These are phyloP conservation scores for Pugionium dolabratum DNA, from an alignment of 345 rosid genomes.

Conservation along the genomic window DNA sequence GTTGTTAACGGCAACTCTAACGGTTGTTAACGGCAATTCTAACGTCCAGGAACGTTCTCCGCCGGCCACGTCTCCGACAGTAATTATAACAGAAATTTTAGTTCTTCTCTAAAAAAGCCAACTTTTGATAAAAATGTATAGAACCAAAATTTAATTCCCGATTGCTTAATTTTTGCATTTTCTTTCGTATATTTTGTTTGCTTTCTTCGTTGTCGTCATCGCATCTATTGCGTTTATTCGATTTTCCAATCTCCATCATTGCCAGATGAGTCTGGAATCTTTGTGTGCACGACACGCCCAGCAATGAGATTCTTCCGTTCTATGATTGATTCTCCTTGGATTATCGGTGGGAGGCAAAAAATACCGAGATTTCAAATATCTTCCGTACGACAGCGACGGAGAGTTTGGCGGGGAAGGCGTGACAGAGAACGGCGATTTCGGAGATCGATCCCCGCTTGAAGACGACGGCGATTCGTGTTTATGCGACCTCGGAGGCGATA, in stretches of 20 bases:
- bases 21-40: too few species aligned
- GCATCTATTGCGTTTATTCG: conserved; percentile 30
- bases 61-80: conserved; percentile 15
- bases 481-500: conserved; percentile 48
- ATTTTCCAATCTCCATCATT: conserved; percentile 22
- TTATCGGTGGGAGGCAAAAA: conserved; percentile 37
- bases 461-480: conserved; percentile 53
- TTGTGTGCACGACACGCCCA: conserved; percentile 35
- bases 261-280: conserved; percentile 37
- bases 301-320: conserved; percentile 29
- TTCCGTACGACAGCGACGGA: conserved; percentile 33
- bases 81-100: background rate
- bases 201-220: background rate
- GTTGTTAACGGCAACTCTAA: too few species aligned
- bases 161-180: background rate
- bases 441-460: conserved; percentile 47
- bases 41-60: background rate
- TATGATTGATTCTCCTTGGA: conserved; percentile 28
- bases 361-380: conserved; percentile 16
- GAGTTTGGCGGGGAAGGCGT: conserved; percentile 40
- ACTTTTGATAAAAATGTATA: background rate
- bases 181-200: too few species aligned
- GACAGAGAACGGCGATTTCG: conserved; percentile 30
- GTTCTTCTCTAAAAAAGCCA: conserved; percentile 13
- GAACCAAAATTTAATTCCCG: background rate